Evolutionary conservation across 305 asterid species (phyloP), one percentile per base, ranked within the genome.

Genomic region (Fraxinus floribunda): DNA sequence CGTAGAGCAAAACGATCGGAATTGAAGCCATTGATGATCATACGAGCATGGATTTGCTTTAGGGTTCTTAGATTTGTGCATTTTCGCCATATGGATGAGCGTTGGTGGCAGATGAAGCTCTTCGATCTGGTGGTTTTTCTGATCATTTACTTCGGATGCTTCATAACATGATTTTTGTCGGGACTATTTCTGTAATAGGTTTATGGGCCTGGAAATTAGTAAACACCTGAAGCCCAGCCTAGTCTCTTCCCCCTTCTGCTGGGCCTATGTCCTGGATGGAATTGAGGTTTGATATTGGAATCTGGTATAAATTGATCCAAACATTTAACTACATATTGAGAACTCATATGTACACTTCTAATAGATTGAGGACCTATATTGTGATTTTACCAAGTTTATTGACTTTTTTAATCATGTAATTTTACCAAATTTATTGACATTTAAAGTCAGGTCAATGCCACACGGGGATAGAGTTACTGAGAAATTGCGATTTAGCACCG

Each of bases 41-140:
- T 78, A 26, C 57, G 71, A 77, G 91, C 91, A 62, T 90, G 97
- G 70, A 86, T 88, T 88, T 83, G 90, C 84, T 92, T 91, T 22
- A 92, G 80, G 24, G 86, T 79, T 85, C 84, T 86, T 68, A 91
- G 83, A 81, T 80, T 86, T 15, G 85, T 83, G 93, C 97, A 92
- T 77, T 82, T 79, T 83, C 88, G 88, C 93, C 97, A 91, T 77
- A 90, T 76, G 11, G 79, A 77, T 55, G 92, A 86, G 68, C 78
- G 77, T 57, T 71, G 89, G 82, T 75, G 88, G 82, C 79, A 86
- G 81, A 76, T 78, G 77, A 85, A 82, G 83, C 85, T 85, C 78
- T 86, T 82, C 76, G 88, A 81, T 5, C 79, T 34, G 24, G 75
- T 60, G n/a, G 90, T 73, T 78, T 86, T 89, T 78, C 88, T 87